Evolutionary conservation across 1,139 yeast species (phyloP).

Genomic region (Saccharomyces hybrid): DNA sequence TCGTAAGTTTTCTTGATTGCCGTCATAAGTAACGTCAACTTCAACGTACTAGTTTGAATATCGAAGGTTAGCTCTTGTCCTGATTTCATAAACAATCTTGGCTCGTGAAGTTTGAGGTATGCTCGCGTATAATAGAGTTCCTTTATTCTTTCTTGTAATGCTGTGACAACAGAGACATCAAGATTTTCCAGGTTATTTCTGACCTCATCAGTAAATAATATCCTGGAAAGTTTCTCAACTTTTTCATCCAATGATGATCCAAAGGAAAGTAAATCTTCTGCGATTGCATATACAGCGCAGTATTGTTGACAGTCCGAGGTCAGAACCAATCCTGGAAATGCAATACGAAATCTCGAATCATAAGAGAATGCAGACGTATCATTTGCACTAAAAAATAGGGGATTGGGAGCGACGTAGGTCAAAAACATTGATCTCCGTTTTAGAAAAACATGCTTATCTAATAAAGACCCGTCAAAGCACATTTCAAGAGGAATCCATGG

Average conservation of each 20-base stretch:
- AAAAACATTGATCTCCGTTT: slow-evolving; percentile 59
- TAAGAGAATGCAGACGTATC: slow-evolving; percentile 16
- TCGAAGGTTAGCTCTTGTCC: slow-evolving; percentile 47
- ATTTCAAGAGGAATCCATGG: slow-evolving; percentile 74
- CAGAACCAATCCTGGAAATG: slow-evolving; percentile 62
- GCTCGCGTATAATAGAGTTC: slow-evolving; percentile 27
- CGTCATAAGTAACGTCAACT: slow-evolving; percentile 57
- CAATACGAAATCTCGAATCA: slow-evolving; percentile 37
- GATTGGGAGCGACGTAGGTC: slow-evolving; percentile 56
- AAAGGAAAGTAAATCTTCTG: slow-evolving; percentile 57
- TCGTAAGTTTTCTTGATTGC: slow-evolving; percentile 53
- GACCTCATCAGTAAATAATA: slow-evolving; percentile 34
- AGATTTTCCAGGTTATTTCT: slow-evolving; percentile 33
- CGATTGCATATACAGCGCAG: slow-evolving; percentile 55
- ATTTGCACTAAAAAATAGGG: slow-evolving; percentile 40
- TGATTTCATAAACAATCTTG: slow-evolving; percentile 24
- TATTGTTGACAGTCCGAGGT: slow-evolving; percentile 71
- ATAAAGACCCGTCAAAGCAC: slow-evolving; percentile 56
- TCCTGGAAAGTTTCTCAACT: slow-evolving; percentile 54
- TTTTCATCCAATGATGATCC: slow-evolving; percentile 51
- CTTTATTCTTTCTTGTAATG: slow-evolving; percentile 25
- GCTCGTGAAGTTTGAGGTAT: slow-evolving; percentile 26
- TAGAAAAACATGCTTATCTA: slow-evolving; percentile 50
- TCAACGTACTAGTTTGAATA: slow-evolving; percentile 47
- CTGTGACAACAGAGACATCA: slow-evolving; percentile 26